Base-by-base conservation (phyloP, 805 yeast species). In the Tetrapisispora taiwanensis region DNA sequence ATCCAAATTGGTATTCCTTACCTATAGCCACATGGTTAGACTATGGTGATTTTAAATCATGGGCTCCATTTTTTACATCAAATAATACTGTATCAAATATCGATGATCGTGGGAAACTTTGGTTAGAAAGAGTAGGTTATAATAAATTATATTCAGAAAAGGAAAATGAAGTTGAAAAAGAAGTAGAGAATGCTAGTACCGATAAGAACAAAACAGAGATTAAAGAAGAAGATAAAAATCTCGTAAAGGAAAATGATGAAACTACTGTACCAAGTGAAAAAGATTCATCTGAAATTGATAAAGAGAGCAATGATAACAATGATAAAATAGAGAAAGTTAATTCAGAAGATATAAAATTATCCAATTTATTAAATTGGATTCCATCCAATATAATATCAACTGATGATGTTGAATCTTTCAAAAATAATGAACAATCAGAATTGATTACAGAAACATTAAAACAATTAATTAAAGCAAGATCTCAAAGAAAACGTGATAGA, bases 21-120 rank as follows among this genome's bases (percentile, higher is more conserved):
- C 80, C 87, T 10, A 70, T 80, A 4, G 72, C 85, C 1, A 71
- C 71, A 39, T 84, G 90, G 89, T 61, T 83, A 19, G 72, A 73
- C 42, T 72, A 71, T 46, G 71, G 68, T 34, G 69, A 69, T 13
- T 60, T 66, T 26, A 66, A 71, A 39, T 69, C 77, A 13, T 83
- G 81, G 69, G 85, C 86, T 0, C 92, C 92, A 4, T 59, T 73
- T 10, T 64, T 71, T 35, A 87, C 81, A 56, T 82, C 81, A 50
- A 71, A 72, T 31, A 73, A 72, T 17, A 69, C 79, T 7, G 74
- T 78, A 2, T 59, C 80, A 12, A 71, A 75, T 24, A 71, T 73
- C 14, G 70, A 70, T 18, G 69, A 73, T 54, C 71, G 74, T 51
- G 75, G 78, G 3, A 58, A 71, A 19, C 65, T 71, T 5, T 75